Evolutionary conservation across 208 protist species (phyloP), one percentile per base, ranked within the genome.

Genomic region (Acanthamoeba triangularis): DNA sequence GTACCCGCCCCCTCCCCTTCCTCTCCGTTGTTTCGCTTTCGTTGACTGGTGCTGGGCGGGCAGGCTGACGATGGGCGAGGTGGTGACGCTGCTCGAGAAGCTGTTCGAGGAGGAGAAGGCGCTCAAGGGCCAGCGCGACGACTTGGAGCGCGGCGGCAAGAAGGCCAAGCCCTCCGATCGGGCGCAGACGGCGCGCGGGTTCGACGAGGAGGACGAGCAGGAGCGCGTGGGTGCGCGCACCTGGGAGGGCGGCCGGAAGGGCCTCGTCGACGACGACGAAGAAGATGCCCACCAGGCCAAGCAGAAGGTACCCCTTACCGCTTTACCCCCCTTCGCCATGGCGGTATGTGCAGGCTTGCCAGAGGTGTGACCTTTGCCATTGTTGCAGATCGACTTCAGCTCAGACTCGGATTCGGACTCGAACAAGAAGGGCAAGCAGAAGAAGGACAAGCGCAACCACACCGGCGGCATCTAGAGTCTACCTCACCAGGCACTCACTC

Each of bases 41-140:
- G 14, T 2, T 65, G 25, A 1, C 3, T 65, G 25, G 1, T 1
- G 1, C 14, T 65, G 14, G 20, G 63, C 8, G 20, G 61, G 20
- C 13, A 85, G 76, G 47, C 41, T 25, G 16, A 16, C 59, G 0
- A 90, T 90, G 82, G 4, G 35, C 16, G 56, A 63, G 23, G 87
- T 93, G 56, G 87, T 74, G 49, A 52, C 33, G n/a, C 6, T 56
- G 25, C 87, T 93, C 37, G 87, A 93, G 23, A 93, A 93, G 11
- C 87, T 93, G 59, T 93, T 93, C 87, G 65, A 76, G 41, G 65
- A 93, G 87, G 87, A 93, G 87, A 69, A 74, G 33, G 56, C 87
- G 13, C 87, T 93, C 56, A 78, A 69, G 56, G 37, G 41, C 59
- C 41, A 67, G 25, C 87, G 61, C 37, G 2, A 41, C 10, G 25